A percentile compares a stretch with the other conserved stretches of the same genome.
Evolutionary conservation across 129 eudicot genomes (phyloP).

Genomic region (Arctium lappa): DNA sequence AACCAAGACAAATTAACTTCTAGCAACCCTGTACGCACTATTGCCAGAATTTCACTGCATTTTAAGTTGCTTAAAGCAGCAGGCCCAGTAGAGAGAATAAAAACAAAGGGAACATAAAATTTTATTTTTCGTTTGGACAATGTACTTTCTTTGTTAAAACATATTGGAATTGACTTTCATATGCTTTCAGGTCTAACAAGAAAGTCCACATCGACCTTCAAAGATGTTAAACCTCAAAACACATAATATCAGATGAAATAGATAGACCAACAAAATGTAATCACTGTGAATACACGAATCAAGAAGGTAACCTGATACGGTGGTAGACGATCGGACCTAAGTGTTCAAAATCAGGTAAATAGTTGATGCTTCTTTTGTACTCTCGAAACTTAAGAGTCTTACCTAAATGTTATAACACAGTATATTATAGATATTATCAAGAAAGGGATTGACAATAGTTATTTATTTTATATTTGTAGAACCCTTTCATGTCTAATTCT

Average conservation of each 20-base stretch:
- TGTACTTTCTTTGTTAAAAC: neutral
- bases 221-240: neutral
- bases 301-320: too few relatives aligned
- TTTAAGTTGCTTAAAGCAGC: constrained; percentile 1
- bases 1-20: neutral
- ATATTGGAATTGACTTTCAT: neutral
- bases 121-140: neutral
- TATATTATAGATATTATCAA: too few relatives aligned
- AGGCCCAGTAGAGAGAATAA: neutral
- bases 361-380: neutral
- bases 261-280: neutral
- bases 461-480: too few relatives aligned
- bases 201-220: neutral
- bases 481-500: too few relatives aligned
- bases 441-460: too few relatives aligned
- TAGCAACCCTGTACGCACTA: neutral
- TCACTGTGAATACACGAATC: neutral
- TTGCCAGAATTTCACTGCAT: neutral
- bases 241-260: neutral
- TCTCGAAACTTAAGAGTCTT: neutral
- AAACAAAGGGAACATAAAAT: neutral
- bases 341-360: too few relatives aligned
- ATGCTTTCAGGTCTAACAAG: neutral
- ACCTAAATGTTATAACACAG: neutral
- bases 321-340: too few relatives aligned